Base-by-base conservation (phyloP, 352 stramenopile genomes). In the Phytophthora uliginosa region DNA sequence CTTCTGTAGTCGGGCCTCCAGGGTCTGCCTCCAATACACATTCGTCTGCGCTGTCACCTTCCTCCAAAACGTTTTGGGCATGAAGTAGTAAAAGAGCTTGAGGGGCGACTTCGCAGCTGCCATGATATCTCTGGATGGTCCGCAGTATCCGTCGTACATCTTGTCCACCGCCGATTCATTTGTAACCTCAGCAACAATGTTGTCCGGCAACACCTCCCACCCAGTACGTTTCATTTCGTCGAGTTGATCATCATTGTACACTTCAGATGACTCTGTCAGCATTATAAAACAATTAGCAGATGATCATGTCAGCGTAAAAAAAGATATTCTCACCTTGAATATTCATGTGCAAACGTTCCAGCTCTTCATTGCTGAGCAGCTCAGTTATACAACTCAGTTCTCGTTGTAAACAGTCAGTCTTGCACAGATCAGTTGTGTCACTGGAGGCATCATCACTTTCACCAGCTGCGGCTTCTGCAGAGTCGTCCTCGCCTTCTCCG, bases 251-350 rank as follows among this genome's bases (percentile, higher is more conserved):
- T 48, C 31, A 3, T 15, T 38, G 52, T 42, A 57, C 2, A 69
- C 40, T 22, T 62, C 52, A 0, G 62, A 62, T 56, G 62, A 62
- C 61, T 69, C 61, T 69, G 51, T 61, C 52, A 69, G 52, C 52
- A 69, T 58, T 48, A 62, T 17, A 62, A 7, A 28, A 7, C 2
- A 47, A 38, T 69, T 47, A 68, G 38, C 55, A 48, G 26, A 5
- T 22, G 12, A 60, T 45, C 22, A 38, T 12, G 36, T 69, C 61
- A 69, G n/a, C 38, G 47, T 31, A 69, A 54, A 45, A 15, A 15
- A 45, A 45, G 2, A 6, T 26, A 56, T 17, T 48, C 52, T 38
- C 7, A 62, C 40, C 61, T 69, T 62, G 61, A 36, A 69, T n/a
- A 31, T 18, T n/a, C 36, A 56, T 55, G 18, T 68, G 61, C 51